These are phyloP conservation scores for Amanita phalloides DNA, from an alignment of 768 basidiomycete species.

Conservation along the genomic window DNA sequence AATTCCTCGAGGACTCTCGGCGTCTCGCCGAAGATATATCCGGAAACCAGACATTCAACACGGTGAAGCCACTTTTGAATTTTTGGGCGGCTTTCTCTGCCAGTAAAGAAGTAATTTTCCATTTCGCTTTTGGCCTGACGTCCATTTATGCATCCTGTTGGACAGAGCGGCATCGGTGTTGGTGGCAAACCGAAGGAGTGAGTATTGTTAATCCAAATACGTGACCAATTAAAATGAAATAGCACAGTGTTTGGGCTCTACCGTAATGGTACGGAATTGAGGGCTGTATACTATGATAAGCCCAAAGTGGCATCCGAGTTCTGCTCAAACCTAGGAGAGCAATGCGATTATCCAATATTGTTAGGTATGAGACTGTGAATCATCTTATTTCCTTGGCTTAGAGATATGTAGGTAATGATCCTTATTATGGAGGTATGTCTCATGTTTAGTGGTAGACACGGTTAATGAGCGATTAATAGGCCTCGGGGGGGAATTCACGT, in stretches of 20 bases:
- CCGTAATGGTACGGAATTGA: constrained; percentile 66
- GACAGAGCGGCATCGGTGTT: constrained; percentile 61
- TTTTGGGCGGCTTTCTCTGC: constrained; percentile 77
- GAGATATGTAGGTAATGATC: constrained; percentile 51
- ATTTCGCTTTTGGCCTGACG: background rate
- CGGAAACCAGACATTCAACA: constrained; percentile 64
- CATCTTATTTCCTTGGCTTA: background rate
- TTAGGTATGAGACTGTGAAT: constrained; percentile 35
- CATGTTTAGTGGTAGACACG: background rate
- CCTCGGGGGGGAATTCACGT: constrained; percentile 73
- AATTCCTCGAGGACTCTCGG: constrained; percentile 56
- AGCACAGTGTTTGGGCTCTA: constrained; percentile 73
- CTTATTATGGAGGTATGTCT: constrained; percentile 60
- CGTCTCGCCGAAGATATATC: constrained; percentile 63
- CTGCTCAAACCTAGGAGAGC: constrained; percentile 48
- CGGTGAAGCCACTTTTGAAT: constrained; percentile 66
- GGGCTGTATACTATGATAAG: constrained; percentile 61
- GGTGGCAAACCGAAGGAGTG: constrained; percentile 64
- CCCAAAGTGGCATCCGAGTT: constrained; percentile 60
- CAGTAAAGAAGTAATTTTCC: constrained; percentile 47
- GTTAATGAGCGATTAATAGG: constrained; percentile 26
- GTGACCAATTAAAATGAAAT: background rate
- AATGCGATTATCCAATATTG: constrained; percentile 69
- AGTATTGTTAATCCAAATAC: constrained; percentile 8
- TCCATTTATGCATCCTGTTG: background rate